Evolutionary conservation across 352 stramenopile genomes (phyloP), one percentile per base, ranked within the genome.

Genomic region (Thalassiosira exigua): DNA sequence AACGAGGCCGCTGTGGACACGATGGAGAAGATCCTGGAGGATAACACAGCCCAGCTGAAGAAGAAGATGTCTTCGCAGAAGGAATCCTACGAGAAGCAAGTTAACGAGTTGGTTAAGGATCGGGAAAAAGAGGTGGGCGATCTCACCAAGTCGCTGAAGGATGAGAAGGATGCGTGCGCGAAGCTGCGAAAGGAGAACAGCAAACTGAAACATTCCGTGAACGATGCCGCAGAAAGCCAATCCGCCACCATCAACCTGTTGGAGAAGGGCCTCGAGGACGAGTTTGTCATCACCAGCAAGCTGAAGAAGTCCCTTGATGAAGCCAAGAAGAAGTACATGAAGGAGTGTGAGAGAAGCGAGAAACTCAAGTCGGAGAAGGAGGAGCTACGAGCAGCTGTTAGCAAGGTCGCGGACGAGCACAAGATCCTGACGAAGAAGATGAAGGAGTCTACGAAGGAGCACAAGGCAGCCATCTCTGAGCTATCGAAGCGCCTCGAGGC

Each of bases 191-290:
- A 51, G 4, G 32, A 74, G 44, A 74, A 74, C 32, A 24, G n/a
- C n/a, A 32, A 54, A n/a, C 53, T 74, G 14, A 66, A 41, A 30
- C n/a, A 0, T 33, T 46, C 51, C 2, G 30, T 26, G 4, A 4
- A 50, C 51, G 12, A 36, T 41, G 24, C 11, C 19, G 17, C 22
- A 24, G 46, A 61, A 11, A 44, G 14, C 44, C 2, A 32, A 3
- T 27, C 46, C 21, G 17, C 14, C 3, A 22, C 61, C 21, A 48
- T 71, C 19, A 21, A 29, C 51, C 46, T 51, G 26, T 29, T 71
- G 4, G 61, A 74, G 30, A 57, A 74, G 51, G 51, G 66, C 24
- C 12, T 66, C 5, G 51, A 67, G 19, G 53, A 74, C 17, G 51
- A 66, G 65, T 66, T 66, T 46, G 29, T 44, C 22, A 54, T 66